Evolutionary conservation across 768 basidiomycete genomes (phyloP), one percentile per base, ranked within the genome.

Genomic region (Lentinula sp.): DNA sequence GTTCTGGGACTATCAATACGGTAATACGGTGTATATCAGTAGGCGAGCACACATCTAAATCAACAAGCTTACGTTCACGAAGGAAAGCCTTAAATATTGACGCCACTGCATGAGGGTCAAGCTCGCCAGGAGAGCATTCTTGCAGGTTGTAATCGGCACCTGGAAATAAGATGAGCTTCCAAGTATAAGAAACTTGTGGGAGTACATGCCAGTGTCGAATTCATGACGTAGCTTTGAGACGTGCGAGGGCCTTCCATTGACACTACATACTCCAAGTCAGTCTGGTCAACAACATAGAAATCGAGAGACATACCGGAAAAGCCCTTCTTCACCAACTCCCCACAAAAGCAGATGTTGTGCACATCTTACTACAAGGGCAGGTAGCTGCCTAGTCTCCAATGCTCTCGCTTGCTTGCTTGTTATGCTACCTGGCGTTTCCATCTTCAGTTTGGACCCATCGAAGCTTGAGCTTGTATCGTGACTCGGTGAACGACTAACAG

Each of bases 81-180:
- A 98, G 78, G 71, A 86, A 98, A 1, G 92, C 88, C 72, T 96
- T 97, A 76, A 96, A 97, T 34, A 96, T 77, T 28, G 92, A 91
- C 18, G 95, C 87, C 6, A 98, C 95, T 1, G 93, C 92, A 71
- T 98, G 94, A 51, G 95, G 95, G 69, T 98, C 95, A 39, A 98
- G 75, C 68, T 98, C 94, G 7, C 89, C 85, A 28, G 93, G 94
- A 54, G 82, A 81, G 64, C 87, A 89, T 63, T 84, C 83, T 43
- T 79, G 74, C 75, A 98, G 83, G 68, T 94, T 88, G 67, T 88
- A 93, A 74, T 98, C 95, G 56, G 88, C 89, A 61, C 94, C 93
- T 88, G 67, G 42, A 70, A 61, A n/a, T 46, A 18, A 42, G 56
- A 16, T 53, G 39, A 35, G 62, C 61, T 61, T 53, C 54, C 67